A percentile compares a stretch with the other conserved stretches of the same genome.
These are phyloP conservation scores for Dacryopinax spathularia DNA, from an alignment of 768 basidiomycete species.

Conservation along the genomic window DNA sequence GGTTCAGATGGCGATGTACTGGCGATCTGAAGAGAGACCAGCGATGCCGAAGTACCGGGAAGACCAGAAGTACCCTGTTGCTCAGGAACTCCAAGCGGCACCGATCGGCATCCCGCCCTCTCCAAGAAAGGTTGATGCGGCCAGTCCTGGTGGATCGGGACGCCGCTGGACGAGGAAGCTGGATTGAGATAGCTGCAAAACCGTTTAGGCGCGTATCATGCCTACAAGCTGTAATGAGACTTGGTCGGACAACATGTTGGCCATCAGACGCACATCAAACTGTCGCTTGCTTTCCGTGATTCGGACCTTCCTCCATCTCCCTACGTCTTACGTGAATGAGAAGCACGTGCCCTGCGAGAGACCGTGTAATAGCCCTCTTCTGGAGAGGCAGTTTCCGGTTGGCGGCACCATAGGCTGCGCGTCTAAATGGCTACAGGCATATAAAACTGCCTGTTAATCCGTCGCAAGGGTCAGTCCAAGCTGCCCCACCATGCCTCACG, in stretches of 20 bases:
- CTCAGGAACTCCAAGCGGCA: not conserved
- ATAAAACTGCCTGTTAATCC: not conserved
- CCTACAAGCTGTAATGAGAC: not conserved
- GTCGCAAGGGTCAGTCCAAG: not conserved
- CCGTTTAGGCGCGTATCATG: not conserved
- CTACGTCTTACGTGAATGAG: not conserved
- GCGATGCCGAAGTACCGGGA: not conserved
- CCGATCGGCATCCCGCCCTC: slow-evolving; percentile 1
- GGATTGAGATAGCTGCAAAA: not conserved
- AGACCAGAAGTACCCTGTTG: slow-evolving; percentile 1
- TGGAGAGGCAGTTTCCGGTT: no score
- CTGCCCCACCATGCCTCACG: not conserved
- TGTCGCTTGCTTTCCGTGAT: not conserved
- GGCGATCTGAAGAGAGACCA: slow-evolving; percentile 23
- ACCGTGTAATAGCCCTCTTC: not conserved
- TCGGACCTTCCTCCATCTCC: not conserved
- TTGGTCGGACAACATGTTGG: not conserved
- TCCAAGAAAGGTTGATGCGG: not conserved
- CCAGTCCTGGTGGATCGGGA: not conserved
- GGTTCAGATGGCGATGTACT: slow-evolving; percentile 70
- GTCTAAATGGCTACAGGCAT: not conserved
- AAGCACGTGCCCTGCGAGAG: not conserved
- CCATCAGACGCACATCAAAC: not conserved
- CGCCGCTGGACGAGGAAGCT: slow-evolving; percentile 2
- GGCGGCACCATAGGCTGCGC: not conserved